Base-by-base conservation (phyloP, 768 basidiomycete species). In the Xerocomellus chrysenteron region DNA sequence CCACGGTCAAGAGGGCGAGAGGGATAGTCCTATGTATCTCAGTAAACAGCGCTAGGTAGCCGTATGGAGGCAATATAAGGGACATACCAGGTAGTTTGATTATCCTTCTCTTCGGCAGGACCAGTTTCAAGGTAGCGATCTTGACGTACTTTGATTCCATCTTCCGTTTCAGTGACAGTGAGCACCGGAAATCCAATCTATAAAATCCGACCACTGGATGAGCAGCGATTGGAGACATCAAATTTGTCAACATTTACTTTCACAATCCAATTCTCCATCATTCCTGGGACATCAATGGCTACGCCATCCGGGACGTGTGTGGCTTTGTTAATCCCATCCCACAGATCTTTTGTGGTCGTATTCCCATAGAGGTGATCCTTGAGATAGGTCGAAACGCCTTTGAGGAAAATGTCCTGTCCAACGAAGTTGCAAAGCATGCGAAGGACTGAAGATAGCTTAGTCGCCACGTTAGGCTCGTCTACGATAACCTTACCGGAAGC, bases 211-310 rank as follows among this genome's bases (percentile, higher is more conserved):
- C 21, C 43, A 55, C 33, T 42, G 13, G 10, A 13, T 58, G 32
- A 40, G 14, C 37, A 28, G 6, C 13, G 14, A 46, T 42, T 2
- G 21, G 33, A 39, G n/a, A 45, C 19, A 46, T 24, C 28, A 24
- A 36, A 30, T 40, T n/a, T 41, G 12, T 28, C 11, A 16, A 54
- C 5, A 44, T 12, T 9, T 58, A 85, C 87, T 79, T 92, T 90
- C 51, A 84, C 81, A 39, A 93, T 88, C 96, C 95, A 99, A 68
- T 88, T 88, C 56, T 91, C 83, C 91, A 98, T 94, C 63, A 98
- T 78, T 47, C 79, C 78, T 4, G 87, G 78, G 37, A 95, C 80
- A 62, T 97, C 85, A 21, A 86, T 68, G 9, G 81, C 37, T 37
- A 40, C 39, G 10, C 33, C 54, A 42, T 21, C 39, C 30, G 16